Evolutionary conservation across 805 yeast species (phyloP).

Genomic region (Ogataea wickerhamii): DNA sequence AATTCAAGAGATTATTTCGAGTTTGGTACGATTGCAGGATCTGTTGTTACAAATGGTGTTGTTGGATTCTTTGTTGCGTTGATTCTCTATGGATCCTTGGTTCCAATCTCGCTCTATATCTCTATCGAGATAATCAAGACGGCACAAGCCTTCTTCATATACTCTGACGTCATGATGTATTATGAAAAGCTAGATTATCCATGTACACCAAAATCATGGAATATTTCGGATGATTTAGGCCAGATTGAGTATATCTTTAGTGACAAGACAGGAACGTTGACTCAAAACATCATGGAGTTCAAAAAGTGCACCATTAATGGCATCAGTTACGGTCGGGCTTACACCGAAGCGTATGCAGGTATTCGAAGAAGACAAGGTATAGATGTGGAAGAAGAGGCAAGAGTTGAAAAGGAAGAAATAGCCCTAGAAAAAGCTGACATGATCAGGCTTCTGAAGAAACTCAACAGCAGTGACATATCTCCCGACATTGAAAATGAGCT

Average conservation of each 20-base stretch:
- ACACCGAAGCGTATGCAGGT: slow-evolving; percentile 81
- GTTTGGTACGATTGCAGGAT: slow-evolving; percentile 63
- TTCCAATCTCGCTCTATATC: slow-evolving; percentile 78
- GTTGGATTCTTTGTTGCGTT: slow-evolving; percentile 73
- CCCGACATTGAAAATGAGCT: slow-evolving; percentile 49
- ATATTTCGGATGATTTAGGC: slow-evolving; percentile 80
- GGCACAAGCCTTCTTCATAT: slow-evolving; percentile 76
- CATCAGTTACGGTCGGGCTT: slow-evolving; percentile 68
- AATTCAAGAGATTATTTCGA: slow-evolving; percentile 65
- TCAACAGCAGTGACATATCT: slow-evolving; percentile 32
- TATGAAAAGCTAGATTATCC: slow-evolving; percentile 69
- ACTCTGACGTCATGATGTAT: slow-evolving; percentile 70
- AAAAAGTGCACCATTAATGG: slow-evolving; percentile 79
- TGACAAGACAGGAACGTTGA: slow-evolving; percentile 81
- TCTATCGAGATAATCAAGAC: slow-evolving; percentile 81
- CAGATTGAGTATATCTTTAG: slow-evolving; percentile 82
- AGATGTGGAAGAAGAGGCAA: slow-evolving; percentile 62
- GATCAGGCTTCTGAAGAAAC: slow-evolving; percentile 43
- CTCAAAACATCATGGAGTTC: slow-evolving; percentile 84
- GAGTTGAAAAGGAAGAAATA: slow-evolving; percentile 50
- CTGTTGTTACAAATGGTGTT: slow-evolving; percentile 65
- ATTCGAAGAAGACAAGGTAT: slow-evolving; percentile 73
- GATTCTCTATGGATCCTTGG: slow-evolving; percentile 73
- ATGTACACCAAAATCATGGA: slow-evolving; percentile 83
- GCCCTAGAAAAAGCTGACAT: slow-evolving; percentile 55